A percentile compares a stretch with the other conserved stretches of the same genome.
phyloP scores from a whole-genome alignment of 345 rosid genomes.

The Firmiana major region DNA sequence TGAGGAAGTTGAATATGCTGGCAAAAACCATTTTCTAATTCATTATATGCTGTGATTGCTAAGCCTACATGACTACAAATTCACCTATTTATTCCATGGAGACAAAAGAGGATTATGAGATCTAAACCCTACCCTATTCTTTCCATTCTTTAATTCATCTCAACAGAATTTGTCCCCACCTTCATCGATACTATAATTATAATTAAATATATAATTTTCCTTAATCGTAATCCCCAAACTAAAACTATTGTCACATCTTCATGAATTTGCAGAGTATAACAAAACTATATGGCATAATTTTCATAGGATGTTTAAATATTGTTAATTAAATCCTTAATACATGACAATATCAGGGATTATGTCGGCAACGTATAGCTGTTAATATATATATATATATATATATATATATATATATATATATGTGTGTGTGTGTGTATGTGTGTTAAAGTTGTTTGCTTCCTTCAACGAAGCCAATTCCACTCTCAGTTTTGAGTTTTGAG shows the following conservation, averaged over 20 bases:
- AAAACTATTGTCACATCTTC: too few relatives aligned
- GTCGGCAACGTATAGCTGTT: background rate
- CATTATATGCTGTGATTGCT: background rate
- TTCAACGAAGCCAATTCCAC: background rate
- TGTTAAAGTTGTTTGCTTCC: background rate
- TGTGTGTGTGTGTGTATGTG: too few relatives aligned
- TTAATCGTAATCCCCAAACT: background rate
- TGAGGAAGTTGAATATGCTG: slow-evolving; percentile 7
- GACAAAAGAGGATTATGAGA: background rate
- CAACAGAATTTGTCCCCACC: background rate
- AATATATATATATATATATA: too few relatives aligned
- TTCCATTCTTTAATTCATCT: background rate
- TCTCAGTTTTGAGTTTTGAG: background rate
- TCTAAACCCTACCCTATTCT: background rate
- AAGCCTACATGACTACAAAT: slow-evolving; percentile 4
- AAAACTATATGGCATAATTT: too few relatives aligned
- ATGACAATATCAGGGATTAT: background rate
- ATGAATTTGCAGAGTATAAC: too few relatives aligned
- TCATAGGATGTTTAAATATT: slow-evolving; percentile 11
- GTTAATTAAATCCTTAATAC: background rate
- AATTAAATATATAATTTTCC: background rate
- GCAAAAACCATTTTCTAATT: background rate
- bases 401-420: too few relatives aligned
- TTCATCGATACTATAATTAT: background rate
- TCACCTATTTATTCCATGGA: slow-evolving; percentile 7